Conservation (phyloP, 805 yeast species). For the Saccharomycopsis sp. region DNA sequence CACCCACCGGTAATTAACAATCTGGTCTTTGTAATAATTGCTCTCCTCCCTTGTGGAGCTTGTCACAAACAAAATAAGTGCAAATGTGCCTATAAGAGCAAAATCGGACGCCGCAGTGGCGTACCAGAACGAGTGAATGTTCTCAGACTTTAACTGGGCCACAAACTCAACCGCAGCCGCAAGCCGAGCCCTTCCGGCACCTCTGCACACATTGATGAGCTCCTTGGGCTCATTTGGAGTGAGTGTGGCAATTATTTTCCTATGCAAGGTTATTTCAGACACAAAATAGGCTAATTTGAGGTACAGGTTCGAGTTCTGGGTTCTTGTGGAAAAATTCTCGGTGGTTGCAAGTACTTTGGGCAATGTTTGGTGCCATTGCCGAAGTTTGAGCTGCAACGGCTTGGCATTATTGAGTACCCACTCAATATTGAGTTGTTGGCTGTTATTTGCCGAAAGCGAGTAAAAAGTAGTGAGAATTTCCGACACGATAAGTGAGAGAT, state of each 20-base stretch:
- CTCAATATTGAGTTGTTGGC: slow-evolving; percentile 46
- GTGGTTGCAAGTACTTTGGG: slow-evolving; percentile 31
- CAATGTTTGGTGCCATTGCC: slow-evolving; percentile 72
- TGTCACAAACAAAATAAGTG: slow-evolving; percentile 70
- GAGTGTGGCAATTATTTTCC: slow-evolving; percentile 61
- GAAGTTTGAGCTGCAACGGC: slow-evolving; percentile 63
- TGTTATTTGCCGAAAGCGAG: slow-evolving; percentile 58
- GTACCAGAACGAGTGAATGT: slow-evolving; percentile 86
- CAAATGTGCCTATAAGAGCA: slow-evolving; percentile 81
- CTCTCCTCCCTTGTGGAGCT: slow-evolving; percentile 58
- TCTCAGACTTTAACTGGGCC: slow-evolving; percentile 69
- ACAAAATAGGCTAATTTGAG: slow-evolving; percentile 83
- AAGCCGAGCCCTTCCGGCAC: slow-evolving; percentile 79
- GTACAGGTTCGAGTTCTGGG: slow-evolving; percentile 65
- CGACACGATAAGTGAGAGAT: slow-evolving; percentile 58
- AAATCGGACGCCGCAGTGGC: slow-evolving; percentile 72
- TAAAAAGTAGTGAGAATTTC: slow-evolving; percentile 69
- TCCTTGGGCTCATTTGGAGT: slow-evolving; percentile 41
- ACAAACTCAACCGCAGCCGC: slow-evolving; percentile 78
- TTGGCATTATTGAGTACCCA: slow-evolving; percentile 71
- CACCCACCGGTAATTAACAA: slow-evolving; percentile 71
- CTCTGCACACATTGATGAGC: slow-evolving; percentile 60
- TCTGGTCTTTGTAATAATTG: slow-evolving; percentile 53
- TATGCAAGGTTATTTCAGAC: slow-evolving; percentile 79
- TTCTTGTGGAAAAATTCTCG: background rate